phyloP scores from a whole-genome alignment of 108 stramenopile species.

The Tribonema minus region DNA sequence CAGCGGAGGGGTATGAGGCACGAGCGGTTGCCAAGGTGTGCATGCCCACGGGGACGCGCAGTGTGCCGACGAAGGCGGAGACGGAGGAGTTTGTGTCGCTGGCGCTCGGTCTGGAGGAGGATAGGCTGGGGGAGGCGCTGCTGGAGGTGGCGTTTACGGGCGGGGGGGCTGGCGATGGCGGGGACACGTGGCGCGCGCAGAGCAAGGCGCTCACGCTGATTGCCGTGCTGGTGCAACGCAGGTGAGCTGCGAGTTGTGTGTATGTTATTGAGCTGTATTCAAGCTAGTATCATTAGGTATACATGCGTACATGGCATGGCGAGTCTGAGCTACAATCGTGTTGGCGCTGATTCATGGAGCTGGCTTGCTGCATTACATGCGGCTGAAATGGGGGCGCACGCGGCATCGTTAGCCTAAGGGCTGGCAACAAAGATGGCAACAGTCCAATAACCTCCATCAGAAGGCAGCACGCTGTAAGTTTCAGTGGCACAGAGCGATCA shows the following conservation, averaged over 20 bases:
- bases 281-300: too few relatives aligned
- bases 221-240: neutral
- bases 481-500: too few relatives aligned
- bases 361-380: too few relatives aligned
- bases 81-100: neutral
- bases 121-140: neutral
- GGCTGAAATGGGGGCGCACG: too few relatives aligned
- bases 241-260: neutral
- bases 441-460: too few relatives aligned
- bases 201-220: neutral
- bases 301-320: neutral
- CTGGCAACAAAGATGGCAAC: too few relatives aligned
- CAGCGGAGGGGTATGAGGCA: neutral
- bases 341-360: too few relatives aligned
- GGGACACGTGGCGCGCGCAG: neutral
- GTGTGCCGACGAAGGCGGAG: neutral
- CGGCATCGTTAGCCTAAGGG: too few relatives aligned
- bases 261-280: too few relatives aligned
- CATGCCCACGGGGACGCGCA: neutral
- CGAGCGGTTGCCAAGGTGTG: neutral
- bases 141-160: neutral
- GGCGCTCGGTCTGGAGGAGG: neutral
- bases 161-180: too few relatives aligned
- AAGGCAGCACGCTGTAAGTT: too few relatives aligned
- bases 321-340: neutral